A percentile compares a stretch with the other conserved stretches of the same genome.
Conservation (phyloP, 768 basidiomycete genomes). For the Tylopilus sp. region DNA sequence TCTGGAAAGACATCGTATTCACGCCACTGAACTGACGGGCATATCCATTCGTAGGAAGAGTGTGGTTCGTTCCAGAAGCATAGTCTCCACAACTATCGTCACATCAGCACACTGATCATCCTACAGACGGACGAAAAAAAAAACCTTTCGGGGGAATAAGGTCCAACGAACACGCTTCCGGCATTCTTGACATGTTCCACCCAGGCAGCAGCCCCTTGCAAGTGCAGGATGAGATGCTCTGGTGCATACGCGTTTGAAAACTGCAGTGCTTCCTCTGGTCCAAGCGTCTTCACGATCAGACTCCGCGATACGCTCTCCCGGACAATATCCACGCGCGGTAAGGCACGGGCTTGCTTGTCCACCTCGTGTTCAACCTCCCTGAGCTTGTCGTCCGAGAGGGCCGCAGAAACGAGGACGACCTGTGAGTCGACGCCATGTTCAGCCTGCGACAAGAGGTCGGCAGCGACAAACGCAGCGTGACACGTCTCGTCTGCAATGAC, state of each 20-base stretch:
- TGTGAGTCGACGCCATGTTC: constrained; percentile 99
- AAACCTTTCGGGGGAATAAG: constrained; percentile 93
- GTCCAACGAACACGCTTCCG: constrained; percentile 94
- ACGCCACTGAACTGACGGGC: constrained; percentile 98
- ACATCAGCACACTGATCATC: constrained; percentile 3
- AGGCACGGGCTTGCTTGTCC: constrained; percentile 79
- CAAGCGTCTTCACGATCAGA: constrained; percentile 73
- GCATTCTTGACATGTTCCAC: constrained; percentile 81
- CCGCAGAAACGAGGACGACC: constrained; percentile 86
- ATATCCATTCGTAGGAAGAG: constrained; percentile 93
- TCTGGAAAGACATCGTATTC: constrained; percentile 96
- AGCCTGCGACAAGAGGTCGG: constrained; percentile 95
- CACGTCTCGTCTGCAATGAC: constrained; percentile 90
- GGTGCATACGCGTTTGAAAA: constrained; percentile 99
- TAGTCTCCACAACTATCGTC: constrained; percentile 88
- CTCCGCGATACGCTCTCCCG: constrained; percentile 87
- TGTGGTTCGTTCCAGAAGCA: constrained; percentile 98
- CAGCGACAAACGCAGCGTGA: constrained; percentile 88
- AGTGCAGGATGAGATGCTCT: constrained; percentile 92
- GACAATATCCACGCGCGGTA: constrained; percentile 88
- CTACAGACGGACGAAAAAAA: constrained; percentile 8
- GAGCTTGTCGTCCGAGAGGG: constrained; percentile 59
- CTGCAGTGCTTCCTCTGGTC: constrained; percentile 69
- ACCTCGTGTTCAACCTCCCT: constrained; percentile 80
- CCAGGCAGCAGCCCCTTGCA: constrained; percentile 63